These are phyloP conservation scores for Calocybe indica DNA, from an alignment of 768 basidiomycete genomes.

Conservation along the genomic window DNA sequence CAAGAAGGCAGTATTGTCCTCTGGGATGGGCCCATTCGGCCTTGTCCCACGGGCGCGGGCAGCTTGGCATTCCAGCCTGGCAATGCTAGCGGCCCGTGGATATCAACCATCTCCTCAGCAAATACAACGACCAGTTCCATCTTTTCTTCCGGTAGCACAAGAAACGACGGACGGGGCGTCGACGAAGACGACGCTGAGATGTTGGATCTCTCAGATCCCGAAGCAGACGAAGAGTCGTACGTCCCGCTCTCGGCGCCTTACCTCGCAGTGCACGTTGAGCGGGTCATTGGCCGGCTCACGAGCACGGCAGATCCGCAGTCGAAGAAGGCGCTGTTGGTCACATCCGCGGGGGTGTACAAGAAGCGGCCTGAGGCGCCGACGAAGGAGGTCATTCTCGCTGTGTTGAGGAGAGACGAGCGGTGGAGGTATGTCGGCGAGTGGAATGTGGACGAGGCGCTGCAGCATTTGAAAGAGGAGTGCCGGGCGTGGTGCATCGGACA, in stretches of 20 bases:
- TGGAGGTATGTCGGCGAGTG: conserved; percentile 65
- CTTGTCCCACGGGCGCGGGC: conserved; percentile 16
- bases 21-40: conserved; percentile 59
- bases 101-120: conserved; percentile 21
- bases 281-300: conserved; percentile 34
- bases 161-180: too few species aligned
- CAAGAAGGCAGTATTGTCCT: conserved; percentile 71
- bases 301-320: neutral
- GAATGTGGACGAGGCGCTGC: conserved; percentile 57
- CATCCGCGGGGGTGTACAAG: conserved; percentile 5
- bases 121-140: conserved; percentile 21
- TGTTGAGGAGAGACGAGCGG: conserved; percentile 50
- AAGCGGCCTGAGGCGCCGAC: conserved; percentile 19
- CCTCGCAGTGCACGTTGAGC: conserved; percentile 41
- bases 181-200: neutral
- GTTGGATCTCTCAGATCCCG: conserved; percentile 55
- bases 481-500: conserved; percentile 29
- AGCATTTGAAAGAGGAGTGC: conserved; percentile 33
- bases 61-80: neutral
- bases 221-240: conserved; percentile 58
- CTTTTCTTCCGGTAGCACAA: conserved; percentile 15
- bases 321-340: neutral
- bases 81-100: conserved; percentile 44
- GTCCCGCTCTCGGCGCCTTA: conserved; percentile 50
- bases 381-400: conserved; percentile 39